phyloP scores from a whole-genome alignment of 1,284 basidiomycete species.

The Pseudozyma pruni region DNA sequence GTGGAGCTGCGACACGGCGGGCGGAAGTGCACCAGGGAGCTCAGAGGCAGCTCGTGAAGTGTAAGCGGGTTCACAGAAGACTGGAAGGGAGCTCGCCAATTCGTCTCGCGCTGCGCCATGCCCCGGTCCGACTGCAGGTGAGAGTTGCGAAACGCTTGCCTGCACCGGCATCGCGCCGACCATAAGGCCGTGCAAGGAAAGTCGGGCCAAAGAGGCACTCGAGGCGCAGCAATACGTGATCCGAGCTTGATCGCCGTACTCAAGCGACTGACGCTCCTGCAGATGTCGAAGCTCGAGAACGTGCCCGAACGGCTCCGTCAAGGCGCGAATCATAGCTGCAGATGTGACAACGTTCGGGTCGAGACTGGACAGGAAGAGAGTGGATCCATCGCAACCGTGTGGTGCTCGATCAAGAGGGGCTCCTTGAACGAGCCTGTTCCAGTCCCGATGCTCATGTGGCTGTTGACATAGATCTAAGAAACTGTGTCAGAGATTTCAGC shows the following conservation, averaged over 20 bases:
- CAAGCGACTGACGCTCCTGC: not conserved
- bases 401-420: not conserved
- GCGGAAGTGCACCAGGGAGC: too few species aligned
- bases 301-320: conserved; percentile 35
- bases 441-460: not conserved
- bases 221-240: conserved; percentile 30
- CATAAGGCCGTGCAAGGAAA: conserved; percentile 21
- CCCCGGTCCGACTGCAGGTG: not conserved
- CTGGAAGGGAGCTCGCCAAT: too few species aligned
- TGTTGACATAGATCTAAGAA: not conserved
- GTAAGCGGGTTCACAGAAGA: too few species aligned
- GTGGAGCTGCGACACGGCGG: too few species aligned
- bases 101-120: not conserved
- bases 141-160: conserved; percentile 1
- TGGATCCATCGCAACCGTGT: not conserved
- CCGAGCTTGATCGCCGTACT: not conserved
- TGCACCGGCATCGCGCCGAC: conserved; percentile 16
- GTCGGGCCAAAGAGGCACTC: conserved; percentile 24
- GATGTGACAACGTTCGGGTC: conserved; percentile 22
- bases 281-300: conserved; percentile 4
- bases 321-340: conserved; percentile 20
- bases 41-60: too few species aligned
- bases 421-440: not conserved
- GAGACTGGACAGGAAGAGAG: conserved; percentile 15
- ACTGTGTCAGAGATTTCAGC: too few species aligned